Evolutionary conservation across 176 grass and related monocot species (phyloP), one percentile per base, ranked within the genome.

Genomic region (Oryza officinalis): DNA sequence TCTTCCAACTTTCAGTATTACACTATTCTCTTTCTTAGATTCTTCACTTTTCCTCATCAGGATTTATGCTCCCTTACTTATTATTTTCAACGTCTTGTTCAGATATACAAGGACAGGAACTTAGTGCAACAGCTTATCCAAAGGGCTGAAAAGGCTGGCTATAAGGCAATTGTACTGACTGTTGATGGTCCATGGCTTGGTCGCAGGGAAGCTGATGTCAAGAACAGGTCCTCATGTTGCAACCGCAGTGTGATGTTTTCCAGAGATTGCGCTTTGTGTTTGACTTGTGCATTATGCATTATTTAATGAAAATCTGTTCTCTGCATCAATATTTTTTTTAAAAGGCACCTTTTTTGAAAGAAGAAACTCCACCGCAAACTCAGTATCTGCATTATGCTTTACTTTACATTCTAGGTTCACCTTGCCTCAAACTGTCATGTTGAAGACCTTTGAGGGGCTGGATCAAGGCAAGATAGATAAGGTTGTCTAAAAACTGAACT

Each of bases 1-100:
- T 99, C 89, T 99, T 99, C 80, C 96, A 99, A 68, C 91, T 99
- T 13, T 99, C 92, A 70, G 96, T 99, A 92, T 67, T n/a, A 59
- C 54, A 23, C 54, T 59, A 59, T 59, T 59, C 22, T 2, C 54
- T 22, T 57, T 57, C 1, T 59, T 59, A n/a, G 1, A n/a, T 23
- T 23, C 6, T 20, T 59, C 54, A 59, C 7, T 2, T 59, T 59
- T 59, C 6, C 22, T 59, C 54, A 23, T n/a, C 8, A 20, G 7
- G 18, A 59, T n/a, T 22, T 6, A 59, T n/a, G 20, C n/a, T 59
- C 7, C 54, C 54, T 59, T 10, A n/a, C 7, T 59, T 17, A 18
- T 77, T 27, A 89, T 26, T n/a, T n/a, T n/a, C 12, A 52, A 6
- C 2, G 8, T n/a, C n/a, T 69, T 66, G 1, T 43, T 85, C 77